Base-by-base conservation (phyloP, 2,329 filamentous ascomycete genomes). In the Cercospora zeina region DNA sequence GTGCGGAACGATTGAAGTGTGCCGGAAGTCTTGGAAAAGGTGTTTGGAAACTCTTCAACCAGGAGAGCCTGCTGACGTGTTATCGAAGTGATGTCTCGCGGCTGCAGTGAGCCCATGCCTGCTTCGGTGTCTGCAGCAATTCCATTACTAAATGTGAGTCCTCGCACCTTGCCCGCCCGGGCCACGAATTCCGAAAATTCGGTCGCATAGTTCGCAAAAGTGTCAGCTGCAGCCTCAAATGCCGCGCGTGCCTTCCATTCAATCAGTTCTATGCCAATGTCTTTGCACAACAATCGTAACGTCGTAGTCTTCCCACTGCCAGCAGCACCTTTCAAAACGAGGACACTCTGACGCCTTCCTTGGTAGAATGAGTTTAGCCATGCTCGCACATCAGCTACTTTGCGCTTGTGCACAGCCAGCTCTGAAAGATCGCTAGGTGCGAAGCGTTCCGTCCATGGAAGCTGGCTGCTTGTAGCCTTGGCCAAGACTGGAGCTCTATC, bases 291-390 rank as follows among this genome's bases (percentile, higher is more conserved):
- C 21, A 96, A 79, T 10, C 85, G 84, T 57, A 97, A 73, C 0
- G 93, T 96, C 0, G 91, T 92, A 0, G 95, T 97, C 78, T 99
- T 99, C 31, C 91, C 95, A 34, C 90, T 90, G 19, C 95, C 95
- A 45, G 95, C 93, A 34, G 92, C 87, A 10, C 95, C 95, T 75
- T 96, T 96, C 47, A 99, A 80, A 30, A 99, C 82, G 5, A 75
- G 62, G 1, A 73, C 68, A 36, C 70, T 73, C 27, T 70, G 68
- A 21, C 70, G 71, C 57, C 64, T 67, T 47, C 90, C 89, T 27
- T 77, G 75, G 65, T 91, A 83, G 16, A 91, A 90, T 71, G 88
- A 85, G 47, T 89, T 85, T 34, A 99, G 79, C 93, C 95, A 97
- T 62, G 79, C 82, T 62, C 87, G 85, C 50, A 97, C 93, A 77